phyloP scores from a whole-genome alignment of 805 yeast genomes.

The Yamadazyma akitaensis region DNA sequence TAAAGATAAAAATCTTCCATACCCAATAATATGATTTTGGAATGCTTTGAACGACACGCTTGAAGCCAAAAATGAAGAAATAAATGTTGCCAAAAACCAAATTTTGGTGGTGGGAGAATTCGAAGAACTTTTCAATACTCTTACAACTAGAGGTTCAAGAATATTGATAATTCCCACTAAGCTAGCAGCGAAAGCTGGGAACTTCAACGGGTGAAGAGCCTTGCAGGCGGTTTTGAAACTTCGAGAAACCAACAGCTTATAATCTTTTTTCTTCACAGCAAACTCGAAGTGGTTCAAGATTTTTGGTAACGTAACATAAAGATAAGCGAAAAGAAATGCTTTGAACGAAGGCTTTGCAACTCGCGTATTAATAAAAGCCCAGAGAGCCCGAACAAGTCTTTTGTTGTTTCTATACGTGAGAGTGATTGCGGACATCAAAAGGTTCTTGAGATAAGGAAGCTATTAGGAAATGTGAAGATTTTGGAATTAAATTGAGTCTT shows the following conservation, averaged over 20 bases:
- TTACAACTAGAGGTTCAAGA: slow-evolving; percentile 24
- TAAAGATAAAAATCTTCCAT: slow-evolving; percentile 30
- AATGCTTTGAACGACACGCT: slow-evolving; percentile 27
- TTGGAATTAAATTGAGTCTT: neutral
- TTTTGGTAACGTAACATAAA: slow-evolving; percentile 34
- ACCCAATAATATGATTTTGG: slow-evolving; percentile 27
- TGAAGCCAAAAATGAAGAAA: slow-evolving; percentile 28
- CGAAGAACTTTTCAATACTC: slow-evolving; percentile 5
- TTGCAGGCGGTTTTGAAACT: slow-evolving; percentile 17
- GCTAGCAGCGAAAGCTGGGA: slow-evolving; percentile 34
- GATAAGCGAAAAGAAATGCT: slow-evolving; percentile 33
- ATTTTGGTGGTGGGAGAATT: slow-evolving; percentile 6
- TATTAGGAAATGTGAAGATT: neutral
- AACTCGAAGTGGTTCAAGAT: slow-evolving; percentile 16
- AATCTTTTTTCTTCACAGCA: slow-evolving; percentile 16
- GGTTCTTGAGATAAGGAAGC: neutral
- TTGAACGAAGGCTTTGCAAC: slow-evolving; percentile 27
- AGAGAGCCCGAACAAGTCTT: neutral
- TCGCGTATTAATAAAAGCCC: slow-evolving; percentile 6
- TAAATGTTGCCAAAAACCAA: slow-evolving; percentile 22
- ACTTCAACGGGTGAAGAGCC: slow-evolving; percentile 29
- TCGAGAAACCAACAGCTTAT: slow-evolving; percentile 16
- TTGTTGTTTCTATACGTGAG: slow-evolving; percentile 7
- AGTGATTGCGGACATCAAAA: neutral
- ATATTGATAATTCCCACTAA: slow-evolving; percentile 30